Evolutionary conservation across 148 eudicot genomes (phyloP).

Genomic region (Cornus controversa): DNA sequence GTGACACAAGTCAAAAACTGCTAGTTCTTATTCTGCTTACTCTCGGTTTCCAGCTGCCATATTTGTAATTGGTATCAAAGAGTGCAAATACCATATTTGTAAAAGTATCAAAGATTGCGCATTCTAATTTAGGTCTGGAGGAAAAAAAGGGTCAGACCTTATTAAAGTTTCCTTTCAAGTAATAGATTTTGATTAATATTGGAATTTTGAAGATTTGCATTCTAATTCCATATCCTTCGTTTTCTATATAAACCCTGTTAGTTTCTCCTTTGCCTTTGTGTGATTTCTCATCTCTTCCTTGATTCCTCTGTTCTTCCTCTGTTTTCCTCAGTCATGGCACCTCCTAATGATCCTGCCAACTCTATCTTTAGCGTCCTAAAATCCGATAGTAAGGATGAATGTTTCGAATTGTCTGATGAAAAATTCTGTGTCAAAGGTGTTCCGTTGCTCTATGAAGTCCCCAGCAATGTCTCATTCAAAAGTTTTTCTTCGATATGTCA

Average conservation of each 20-base stretch:
- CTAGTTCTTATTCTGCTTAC: too few species aligned
- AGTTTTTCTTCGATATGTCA: slow-evolving; percentile 44
- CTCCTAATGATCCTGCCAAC: slow-evolving; percentile 45
- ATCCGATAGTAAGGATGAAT: slow-evolving; percentile 21
- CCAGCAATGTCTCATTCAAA: slow-evolving; percentile 46
- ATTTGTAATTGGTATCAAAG: background rate
- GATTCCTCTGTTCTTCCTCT: slow-evolving; percentile 7
- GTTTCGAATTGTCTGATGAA: slow-evolving; percentile 39
- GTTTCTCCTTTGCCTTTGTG: too few species aligned
- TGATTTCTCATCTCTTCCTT: background rate
- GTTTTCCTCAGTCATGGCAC: slow-evolving; percentile 52
- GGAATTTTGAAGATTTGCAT: background rate
- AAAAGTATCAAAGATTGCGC: background rate
- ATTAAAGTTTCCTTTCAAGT: background rate
- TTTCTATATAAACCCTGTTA: background rate
- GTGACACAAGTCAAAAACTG: background rate
- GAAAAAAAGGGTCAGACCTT: background rate
- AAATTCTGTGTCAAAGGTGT: slow-evolving; percentile 43
- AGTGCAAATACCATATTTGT: background rate
- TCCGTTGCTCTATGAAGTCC: slow-evolving; percentile 50
- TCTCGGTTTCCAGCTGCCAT: background rate
- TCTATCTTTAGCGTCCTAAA: slow-evolving; percentile 16
- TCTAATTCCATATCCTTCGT: background rate
- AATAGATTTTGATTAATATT: background rate
- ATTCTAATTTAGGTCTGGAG: background rate